Percentiles rank a stretch among this genome's conserved stretches.
Evolutionary conservation across 2,329 filamentous ascomycete species (phyloP).

Genomic region (Phyllosticta citrichinensis): DNA sequence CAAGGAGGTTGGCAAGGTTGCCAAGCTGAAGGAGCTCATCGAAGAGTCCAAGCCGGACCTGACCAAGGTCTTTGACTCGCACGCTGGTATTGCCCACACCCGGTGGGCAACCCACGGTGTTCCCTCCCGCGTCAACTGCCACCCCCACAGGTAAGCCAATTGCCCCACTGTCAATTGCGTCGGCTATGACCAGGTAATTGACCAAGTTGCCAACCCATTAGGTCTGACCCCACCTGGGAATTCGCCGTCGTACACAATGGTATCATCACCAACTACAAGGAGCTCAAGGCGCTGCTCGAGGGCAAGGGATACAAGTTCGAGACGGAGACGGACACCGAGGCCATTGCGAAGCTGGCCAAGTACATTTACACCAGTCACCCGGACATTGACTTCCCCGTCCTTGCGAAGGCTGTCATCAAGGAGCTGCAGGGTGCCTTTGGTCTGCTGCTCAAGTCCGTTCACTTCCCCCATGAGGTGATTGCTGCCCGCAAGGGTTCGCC

Average conservation of each 20-base stretch:
- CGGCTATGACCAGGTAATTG: neutral
- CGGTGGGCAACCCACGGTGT: constrained; percentile 97
- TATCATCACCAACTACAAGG: constrained; percentile 99
- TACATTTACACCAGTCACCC: constrained; percentile 95
- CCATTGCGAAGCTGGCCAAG: constrained; percentile 97
- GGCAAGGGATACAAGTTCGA: constrained; percentile 97
- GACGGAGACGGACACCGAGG: constrained; percentile 98
- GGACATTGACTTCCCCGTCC: constrained; percentile 87
- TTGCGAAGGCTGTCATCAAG: constrained; percentile 95
- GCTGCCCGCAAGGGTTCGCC: constrained; percentile 97
- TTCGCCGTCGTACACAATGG: constrained; percentile 98
- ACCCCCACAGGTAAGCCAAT: constrained; percentile 72
- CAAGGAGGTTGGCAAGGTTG: constrained; percentile 99
- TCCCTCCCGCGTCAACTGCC: constrained; percentile 91
- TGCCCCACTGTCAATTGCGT: neutral
- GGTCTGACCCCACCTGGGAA: constrained; percentile 90
- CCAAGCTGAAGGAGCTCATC: constrained; percentile 89
- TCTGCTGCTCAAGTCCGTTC: constrained; percentile 93
- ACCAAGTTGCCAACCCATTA: constrained; percentile 25
- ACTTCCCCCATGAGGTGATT: constrained; percentile 96
- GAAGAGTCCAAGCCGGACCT: constrained; percentile 73
- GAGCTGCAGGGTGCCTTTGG: constrained; percentile 97
- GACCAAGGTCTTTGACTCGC: constrained; percentile 91
- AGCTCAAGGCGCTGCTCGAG: constrained; percentile 85
- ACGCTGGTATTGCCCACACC: constrained; percentile 97